Base-by-base conservation (phyloP, 164 flowering plant species). In the Echeveria elegans region DNA sequence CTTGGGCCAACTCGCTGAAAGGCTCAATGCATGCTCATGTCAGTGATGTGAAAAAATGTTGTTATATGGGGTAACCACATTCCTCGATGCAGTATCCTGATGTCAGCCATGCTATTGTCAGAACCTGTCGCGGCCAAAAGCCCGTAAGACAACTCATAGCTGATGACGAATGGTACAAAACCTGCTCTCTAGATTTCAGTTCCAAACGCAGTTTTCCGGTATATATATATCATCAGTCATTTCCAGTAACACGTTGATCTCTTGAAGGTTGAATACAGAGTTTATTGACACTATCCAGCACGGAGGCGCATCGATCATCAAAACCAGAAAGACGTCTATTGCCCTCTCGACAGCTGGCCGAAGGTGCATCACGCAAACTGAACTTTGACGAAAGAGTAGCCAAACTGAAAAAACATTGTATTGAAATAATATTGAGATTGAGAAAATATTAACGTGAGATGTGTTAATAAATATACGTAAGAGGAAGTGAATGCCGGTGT, bases 41-140 rank as follows among this genome's bases (percentile, higher is more conserved):
- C 29, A 69, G 79, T 50, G 80, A 84, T 69, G 96, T 90, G 67
- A 90, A 90, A 90, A 68, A 92, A 92, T 72, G 90, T 75, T 2
- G 83, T 88, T 68, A 86, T 92, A 62, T 92, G 97, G 98, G 97
- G 98, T 1, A 90, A 87, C 69, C 98, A n/a, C 98, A 92, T 67
- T 90, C 96, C 41, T 92, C 98, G 29, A 85, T 92, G 69, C 97
- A 90, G 67, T 92, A 88, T 66, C 96, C 97, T 32, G 98, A 90
- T 71, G 92, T 78, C 61, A 86, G 84, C 69, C 96, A 90, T 76
- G 96, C 96, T 36, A 83, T 82, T 41, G 88, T 88, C 50, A 74
- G 69, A 69, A 80, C 87, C 24, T 30, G 41, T 41, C 26, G 26
- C 14, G 86, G 90, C 60, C 77, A 77, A 59, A 84, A 78, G 52